Evolutionary conservation across 1,284 basidiomycete genomes (phyloP).

Genomic region (Flammula alnicola): DNA sequence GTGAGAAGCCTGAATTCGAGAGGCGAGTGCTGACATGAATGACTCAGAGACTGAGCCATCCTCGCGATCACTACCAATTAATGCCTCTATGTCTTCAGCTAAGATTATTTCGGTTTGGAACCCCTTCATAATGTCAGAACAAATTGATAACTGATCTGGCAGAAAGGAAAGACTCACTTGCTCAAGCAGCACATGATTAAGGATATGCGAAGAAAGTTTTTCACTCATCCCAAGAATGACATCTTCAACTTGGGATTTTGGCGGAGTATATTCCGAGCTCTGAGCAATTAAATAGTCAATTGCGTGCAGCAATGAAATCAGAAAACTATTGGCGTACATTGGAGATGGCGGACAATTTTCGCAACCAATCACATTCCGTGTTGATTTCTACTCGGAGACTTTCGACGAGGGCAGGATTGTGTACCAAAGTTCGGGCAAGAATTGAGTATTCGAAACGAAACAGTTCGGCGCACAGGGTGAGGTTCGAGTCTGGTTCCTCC

Average conservation of each 20-base stretch:
- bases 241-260: not conserved
- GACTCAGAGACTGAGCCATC: not conserved
- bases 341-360: not conserved
- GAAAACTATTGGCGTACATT: not conserved
- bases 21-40: not conserved
- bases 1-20: not conserved
- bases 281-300: not conserved
- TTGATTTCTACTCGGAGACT: not conserved
- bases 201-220: not conserved
- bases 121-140: not conserved
- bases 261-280: too few species aligned
- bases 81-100: slow-evolving; percentile 1
- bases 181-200: not conserved
- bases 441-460: slow-evolving; percentile 8
- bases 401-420: not conserved
- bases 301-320: not conserved
- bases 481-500: not conserved
- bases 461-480: not conserved
- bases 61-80: not conserved
- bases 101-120: slow-evolving; percentile 4
- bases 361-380: slow-evolving; percentile 2
- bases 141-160: not conserved
- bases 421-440: not conserved
- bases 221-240: not conserved
- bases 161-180: not conserved